Base-by-base conservation (phyloP, 2,329 filamentous ascomycete species). In the Fusarium sp. region DNA sequence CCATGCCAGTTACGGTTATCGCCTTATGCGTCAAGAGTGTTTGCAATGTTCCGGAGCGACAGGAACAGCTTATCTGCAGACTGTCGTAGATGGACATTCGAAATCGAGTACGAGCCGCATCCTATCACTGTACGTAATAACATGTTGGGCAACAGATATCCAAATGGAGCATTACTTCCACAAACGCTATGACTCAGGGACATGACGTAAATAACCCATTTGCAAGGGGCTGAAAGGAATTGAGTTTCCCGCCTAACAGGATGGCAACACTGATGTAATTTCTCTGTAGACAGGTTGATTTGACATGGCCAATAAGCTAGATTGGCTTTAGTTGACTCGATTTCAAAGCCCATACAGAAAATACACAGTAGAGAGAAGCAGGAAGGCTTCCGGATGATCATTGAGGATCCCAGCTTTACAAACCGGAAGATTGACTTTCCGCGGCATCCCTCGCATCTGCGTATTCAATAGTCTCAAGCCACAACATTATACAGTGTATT, bases 191-290 rank as follows among this genome's bases (percentile, higher is more conserved):
- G 9, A 15, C 6, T 42, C 14, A 15, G 22, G 5, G 7, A n/a
- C 14, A 5, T 2, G 22, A 14, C 4, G 0, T 9, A 13, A 41
- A 15, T 20, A n/a, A n/a, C 22, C 39, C 7, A n/a, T 17, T 6
- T 17, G 39, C 39, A 42, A 42, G 8, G 39, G 13, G 39, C 39
- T 6, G 22, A 28, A 28, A 28, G 28, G 28, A 28, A 28, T 28
- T 9, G 28, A 28, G 7, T 28, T 28, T 9, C 28, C 28, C 28
- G 7, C 28, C 28, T 2, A 28, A 28, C 28, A 9, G 28, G 28
- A 28, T 10, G 28, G 7, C 28, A 7, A 28, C 7, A 28, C 28
- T 28, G 28, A 10, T 28, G 28, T 7, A 28, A 28, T 28, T 28
- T 9, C 28, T 28, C 28, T 28, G 28, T 28, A 28, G 28, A 28